Conservation (phyloP, 129 eudicot species). For the Oenanthe sinensis region DNA sequence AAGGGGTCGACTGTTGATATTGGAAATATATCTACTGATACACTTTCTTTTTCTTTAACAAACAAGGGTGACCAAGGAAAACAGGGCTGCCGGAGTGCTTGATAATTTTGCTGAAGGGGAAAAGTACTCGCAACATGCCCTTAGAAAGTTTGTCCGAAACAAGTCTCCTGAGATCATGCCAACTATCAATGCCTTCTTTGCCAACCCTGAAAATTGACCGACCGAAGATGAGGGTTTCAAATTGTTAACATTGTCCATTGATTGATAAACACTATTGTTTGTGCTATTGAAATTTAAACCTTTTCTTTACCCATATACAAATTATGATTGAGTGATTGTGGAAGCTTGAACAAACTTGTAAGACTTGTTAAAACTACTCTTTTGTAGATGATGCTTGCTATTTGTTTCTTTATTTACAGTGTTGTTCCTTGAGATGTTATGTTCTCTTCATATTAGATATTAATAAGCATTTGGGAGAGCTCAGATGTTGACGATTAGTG, state of each 20-base stretch:
- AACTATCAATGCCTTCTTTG: constrained; percentile 56
- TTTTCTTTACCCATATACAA: background rate
- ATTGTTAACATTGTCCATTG: constrained; percentile 11
- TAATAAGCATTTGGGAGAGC: too few relatives aligned
- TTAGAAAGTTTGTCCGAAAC: constrained; percentile 77
- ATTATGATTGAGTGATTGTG: constrained; percentile 8
- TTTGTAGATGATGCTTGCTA: background rate
- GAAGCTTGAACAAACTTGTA: constrained; percentile 13
- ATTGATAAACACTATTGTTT: background rate
- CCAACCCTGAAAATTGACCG: constrained; percentile 41
- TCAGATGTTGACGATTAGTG: too few relatives aligned
- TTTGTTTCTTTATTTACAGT: too few relatives aligned
- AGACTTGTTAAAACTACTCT: background rate
- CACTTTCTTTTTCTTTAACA: background rate
- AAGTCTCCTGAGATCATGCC: constrained; percentile 84
- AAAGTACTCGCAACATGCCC: constrained; percentile 59
- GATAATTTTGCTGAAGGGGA: constrained; percentile 85
- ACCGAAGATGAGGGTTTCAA: background rate
- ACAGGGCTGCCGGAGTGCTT: constrained; percentile 79
- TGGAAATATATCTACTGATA: background rate
- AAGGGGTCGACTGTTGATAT: background rate
- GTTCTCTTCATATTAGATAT: too few relatives aligned
- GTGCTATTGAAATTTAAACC: constrained; percentile 3
- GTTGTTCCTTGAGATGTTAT: too few relatives aligned
- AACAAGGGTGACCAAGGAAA: constrained; percentile 82